A percentile compares a stretch with the other conserved stretches of the same genome.
Conservation (phyloP, 306 rosid genomes). For the Erythrophleum fordii region DNA sequence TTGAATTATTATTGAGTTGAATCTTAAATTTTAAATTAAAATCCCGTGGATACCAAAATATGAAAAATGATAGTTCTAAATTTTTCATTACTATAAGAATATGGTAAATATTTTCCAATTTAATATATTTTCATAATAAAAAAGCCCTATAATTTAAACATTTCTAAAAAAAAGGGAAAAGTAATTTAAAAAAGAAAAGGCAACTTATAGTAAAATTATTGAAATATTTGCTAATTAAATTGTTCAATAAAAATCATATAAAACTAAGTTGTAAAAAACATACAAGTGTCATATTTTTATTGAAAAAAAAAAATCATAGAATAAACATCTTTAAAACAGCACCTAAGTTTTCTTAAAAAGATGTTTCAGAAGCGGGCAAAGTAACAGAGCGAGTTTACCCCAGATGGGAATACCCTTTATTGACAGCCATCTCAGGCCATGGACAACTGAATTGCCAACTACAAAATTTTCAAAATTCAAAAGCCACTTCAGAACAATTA, state of each 20-base stretch:
- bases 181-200: background rate
- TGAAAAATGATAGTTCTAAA: too few relatives aligned
- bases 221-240: background rate
- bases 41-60: too few relatives aligned
- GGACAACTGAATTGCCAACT: constrained; percentile 12
- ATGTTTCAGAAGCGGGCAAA: background rate
- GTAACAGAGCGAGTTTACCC: background rate
- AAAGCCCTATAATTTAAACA: too few relatives aligned
- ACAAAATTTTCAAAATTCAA: constrained; percentile 33
- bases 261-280: background rate
- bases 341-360: background rate
- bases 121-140: too few relatives aligned
- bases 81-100: too few relatives aligned
- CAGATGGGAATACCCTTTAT: constrained; percentile 28
- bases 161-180: too few relatives aligned
- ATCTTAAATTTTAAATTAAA: too few relatives aligned
- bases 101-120: too few relatives aligned
- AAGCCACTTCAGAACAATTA: background rate
- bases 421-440: constrained; percentile 25
- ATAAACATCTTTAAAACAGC: background rate
- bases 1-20: too few relatives aligned
- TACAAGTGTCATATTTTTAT: background rate
- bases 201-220: too few relatives aligned
- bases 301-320: background rate
- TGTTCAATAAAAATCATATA: background rate